phyloP scores from a whole-genome alignment of 1,284 basidiomycete genomes.

The Lentinula novae-zelandiae region DNA sequence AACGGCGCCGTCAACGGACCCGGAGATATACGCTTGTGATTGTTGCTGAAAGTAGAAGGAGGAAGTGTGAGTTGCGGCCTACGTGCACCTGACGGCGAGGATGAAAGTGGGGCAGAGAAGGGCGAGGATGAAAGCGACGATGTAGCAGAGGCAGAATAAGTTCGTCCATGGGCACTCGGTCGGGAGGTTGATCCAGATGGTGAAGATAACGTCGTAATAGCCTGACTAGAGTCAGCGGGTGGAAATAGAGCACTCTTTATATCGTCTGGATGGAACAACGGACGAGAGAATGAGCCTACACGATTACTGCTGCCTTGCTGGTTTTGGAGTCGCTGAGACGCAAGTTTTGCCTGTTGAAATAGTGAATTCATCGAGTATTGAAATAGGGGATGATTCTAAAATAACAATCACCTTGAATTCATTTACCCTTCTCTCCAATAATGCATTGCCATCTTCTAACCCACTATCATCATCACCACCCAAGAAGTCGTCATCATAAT shows the following conservation, averaged over 20 bases:
- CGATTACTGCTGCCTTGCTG: not conserved
- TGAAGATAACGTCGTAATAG: not conserved
- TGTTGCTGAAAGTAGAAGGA: not conserved
- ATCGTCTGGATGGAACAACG: conserved; percentile 5
- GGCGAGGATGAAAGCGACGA: not conserved
- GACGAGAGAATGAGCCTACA: not conserved
- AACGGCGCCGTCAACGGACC: conserved; percentile 11
- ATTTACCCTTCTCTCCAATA: not conserved
- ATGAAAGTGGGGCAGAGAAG: not conserved
- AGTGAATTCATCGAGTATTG: not conserved
- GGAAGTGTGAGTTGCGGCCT: conserved; percentile 1
- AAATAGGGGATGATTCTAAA: not conserved
- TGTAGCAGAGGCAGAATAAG: conserved; percentile 10
- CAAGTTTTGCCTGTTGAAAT: not conserved
- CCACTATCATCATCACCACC: not conserved
- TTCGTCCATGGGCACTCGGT: conserved; percentile 4
- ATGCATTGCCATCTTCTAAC: not conserved
- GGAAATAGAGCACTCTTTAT: conserved; percentile 4
- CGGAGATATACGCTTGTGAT: not conserved
- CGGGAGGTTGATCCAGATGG: conserved; percentile 18
- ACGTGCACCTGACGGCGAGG: not conserved
- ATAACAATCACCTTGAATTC: not conserved
- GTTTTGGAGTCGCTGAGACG: not conserved
- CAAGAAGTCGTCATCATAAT: conserved; percentile 7
- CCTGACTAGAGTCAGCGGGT: not conserved